Evolutionary conservation across 192 early-diverging fungal species (phyloP).

Genomic region (Pilaira anomala): DNA sequence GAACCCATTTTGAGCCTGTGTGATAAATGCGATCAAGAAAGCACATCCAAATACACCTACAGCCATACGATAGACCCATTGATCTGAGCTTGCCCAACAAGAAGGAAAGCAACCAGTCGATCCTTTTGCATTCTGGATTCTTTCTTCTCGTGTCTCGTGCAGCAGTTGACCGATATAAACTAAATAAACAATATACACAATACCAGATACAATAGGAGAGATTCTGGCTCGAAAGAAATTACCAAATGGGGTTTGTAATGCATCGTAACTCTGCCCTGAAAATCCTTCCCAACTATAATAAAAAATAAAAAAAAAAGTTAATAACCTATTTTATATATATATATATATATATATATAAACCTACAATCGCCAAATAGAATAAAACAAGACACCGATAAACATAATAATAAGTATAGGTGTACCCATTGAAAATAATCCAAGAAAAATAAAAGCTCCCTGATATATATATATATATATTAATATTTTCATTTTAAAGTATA

Average conservation of each 20-base stretch:
- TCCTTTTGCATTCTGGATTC: conserved; percentile 14
- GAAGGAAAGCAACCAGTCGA: conserved; percentile 31
- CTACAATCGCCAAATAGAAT: conserved; percentile 46
- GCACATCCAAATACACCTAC: conserved; percentile 38
- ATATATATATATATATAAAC: neutral
- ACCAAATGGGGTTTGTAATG: conserved; percentile 26
- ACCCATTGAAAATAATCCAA: conserved; percentile 38
- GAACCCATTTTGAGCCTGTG: conserved; percentile 39
- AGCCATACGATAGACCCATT: conserved; percentile 21
- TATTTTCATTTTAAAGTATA: neutral
- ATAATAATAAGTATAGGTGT: conserved; percentile 34
- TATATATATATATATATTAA: neutral
- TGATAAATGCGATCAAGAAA: conserved; percentile 41
- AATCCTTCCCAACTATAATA: conserved; percentile 39
- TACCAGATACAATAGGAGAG: conserved; percentile 40
- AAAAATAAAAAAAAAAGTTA: neutral
- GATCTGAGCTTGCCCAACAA: conserved; percentile 34
- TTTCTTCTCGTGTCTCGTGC: conserved; percentile 11
- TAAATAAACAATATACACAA: conserved; percentile 44
- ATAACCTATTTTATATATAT: no score
- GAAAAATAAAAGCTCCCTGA: conserved; percentile 43
- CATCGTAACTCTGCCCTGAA: conserved; percentile 43
- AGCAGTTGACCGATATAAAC: conserved; percentile 35
- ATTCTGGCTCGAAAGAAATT: conserved; percentile 49
- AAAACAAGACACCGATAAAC: conserved; percentile 43